Base-by-base conservation (phyloP, 768 basidiomycete genomes). In the Pseudohyphozyma bogoriensis region DNA sequence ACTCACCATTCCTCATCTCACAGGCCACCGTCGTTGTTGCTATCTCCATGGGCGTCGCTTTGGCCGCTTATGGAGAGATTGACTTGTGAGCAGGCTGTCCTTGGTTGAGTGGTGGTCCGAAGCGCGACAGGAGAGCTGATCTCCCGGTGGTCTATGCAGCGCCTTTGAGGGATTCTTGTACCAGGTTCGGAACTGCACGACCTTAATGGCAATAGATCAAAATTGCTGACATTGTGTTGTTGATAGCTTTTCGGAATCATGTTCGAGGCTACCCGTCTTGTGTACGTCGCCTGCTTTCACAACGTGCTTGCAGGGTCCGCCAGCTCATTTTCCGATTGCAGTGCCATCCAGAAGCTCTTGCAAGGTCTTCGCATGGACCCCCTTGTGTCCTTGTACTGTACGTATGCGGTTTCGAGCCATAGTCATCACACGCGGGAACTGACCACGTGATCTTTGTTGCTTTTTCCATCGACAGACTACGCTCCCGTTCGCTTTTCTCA, bases 341-440 rank as follows among this genome's bases (percentile, higher is more conserved):
- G 40, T 31, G 89, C 95, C 83, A 96, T 97, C 62, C 87, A 97
- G 73, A 82, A 92, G 55, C 82, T 97, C 42, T 78, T 97, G 0
- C 89, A 95, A 71, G 91, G 91, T 39, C 77, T 95, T 70, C 95
- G 95, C 77, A 96, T 97, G 92, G 90, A 95, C 71, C 93, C 93
- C 0, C 81, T 96, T 9, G 87, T 90, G 26, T 95, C 91, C 9
- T 75, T 97, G 54, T 88, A 97, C 77, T 18, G 88, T 76, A 51
- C 15, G 68, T 55, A 15, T 20, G 8, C 24, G 10, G 31, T 28
- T 11, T 45, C 45, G 28, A 31, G 18, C 12, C n/a, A n/a, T n/a
- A n/a, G n/a, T n/a, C n/a, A n/a, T n/a, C n/a, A n/a, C n/a, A n/a
- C n/a, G n/a, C n/a, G n/a, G n/a, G n/a, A n/a, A n/a, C n/a, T n/a